A percentile compares a stretch with the other conserved stretches of the same genome.
These are phyloP conservation scores for Eucalyptus polyanthemos DNA, from an alignment of 345 rosid species.

Conservation along the genomic window DNA sequence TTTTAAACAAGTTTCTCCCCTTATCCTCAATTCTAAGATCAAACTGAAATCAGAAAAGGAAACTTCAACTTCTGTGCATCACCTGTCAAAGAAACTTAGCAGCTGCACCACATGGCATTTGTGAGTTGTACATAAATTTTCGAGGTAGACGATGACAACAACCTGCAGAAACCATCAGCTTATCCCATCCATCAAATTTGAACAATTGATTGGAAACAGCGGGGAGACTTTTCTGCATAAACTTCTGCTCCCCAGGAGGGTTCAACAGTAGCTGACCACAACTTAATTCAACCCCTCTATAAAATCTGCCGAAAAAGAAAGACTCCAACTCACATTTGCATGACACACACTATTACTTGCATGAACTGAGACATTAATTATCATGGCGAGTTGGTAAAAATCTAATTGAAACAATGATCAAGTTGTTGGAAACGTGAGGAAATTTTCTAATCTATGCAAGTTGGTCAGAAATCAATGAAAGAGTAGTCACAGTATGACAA, in stretches of 20 bases:
- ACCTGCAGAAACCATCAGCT: background rate
- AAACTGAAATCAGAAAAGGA: background rate
- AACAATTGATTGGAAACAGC: background rate
- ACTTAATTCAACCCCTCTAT: background rate
- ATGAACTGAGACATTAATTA: background rate
- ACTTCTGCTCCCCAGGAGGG: background rate
- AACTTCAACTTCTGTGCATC: background rate
- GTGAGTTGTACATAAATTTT: background rate
- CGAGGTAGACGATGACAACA: background rate
- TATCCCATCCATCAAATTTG: background rate
- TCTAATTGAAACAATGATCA: background rate
- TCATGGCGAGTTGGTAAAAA: background rate
- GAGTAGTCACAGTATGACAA: background rate
- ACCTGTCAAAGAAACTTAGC: background rate
- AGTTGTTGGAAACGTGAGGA: background rate
- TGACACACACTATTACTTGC: background rate
- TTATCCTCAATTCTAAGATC: background rate
- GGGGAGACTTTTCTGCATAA: background rate
- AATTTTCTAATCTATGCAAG: background rate
- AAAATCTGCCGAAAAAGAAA: background rate
- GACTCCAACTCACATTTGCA: background rate
- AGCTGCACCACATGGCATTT: background rate
- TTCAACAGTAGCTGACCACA: background rate
- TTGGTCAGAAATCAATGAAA: background rate
- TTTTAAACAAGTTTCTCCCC: background rate